Base-by-base conservation (phyloP, 345 rosid genomes). In the Citrus inodora region DNA sequence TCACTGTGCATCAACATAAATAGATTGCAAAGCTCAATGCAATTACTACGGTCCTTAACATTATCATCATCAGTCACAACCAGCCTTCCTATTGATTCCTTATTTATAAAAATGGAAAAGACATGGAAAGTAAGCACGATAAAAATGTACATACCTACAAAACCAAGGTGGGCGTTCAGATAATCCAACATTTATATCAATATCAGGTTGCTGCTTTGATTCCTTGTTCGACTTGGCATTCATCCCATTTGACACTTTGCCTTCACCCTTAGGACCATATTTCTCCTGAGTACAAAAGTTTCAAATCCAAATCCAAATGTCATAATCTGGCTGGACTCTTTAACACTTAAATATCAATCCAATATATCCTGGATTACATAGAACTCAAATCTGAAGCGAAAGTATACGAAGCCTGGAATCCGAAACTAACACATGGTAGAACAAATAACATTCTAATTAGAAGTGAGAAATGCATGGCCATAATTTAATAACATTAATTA, bases 111-210 rank as follows among this genome's bases (percentile, higher is more conserved):
- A 30, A 51, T 1, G 16, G 22, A 76, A 53, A 42, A 28, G 40
- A 63, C 16, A 35, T 19, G 7, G 2, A 27, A 3, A 14, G 30
- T 35, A 56, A 78, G 35, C 61, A 27, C 32, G 14, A 75, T 5
- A 27, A 65, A n/a, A 60, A 27, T 65, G 58, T 14, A 63, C 71
- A 3, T 85, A 93, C 99, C 99, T 92, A 79, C 99, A 95, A 90
- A 89, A 89, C 99, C 99, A 93, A 1, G 99, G 99, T 68, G 96
- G 96, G 1, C 96, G 90, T 24, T 87, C 84, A 1, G 98, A 88
- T 66, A 95, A 79, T 22, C 99, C 99, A 22, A 92, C 94, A 70
- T 80, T 85, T 42, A 90, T 83, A 82, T 95, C 96, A 62, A 91
- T 70, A 61, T 91, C 98, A 11, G 90, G 94, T 25, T 88, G 84